Conservation (phyloP, 768 basidiomycete genomes). For the button mushroom (Agaricus bisporus) region DNA sequence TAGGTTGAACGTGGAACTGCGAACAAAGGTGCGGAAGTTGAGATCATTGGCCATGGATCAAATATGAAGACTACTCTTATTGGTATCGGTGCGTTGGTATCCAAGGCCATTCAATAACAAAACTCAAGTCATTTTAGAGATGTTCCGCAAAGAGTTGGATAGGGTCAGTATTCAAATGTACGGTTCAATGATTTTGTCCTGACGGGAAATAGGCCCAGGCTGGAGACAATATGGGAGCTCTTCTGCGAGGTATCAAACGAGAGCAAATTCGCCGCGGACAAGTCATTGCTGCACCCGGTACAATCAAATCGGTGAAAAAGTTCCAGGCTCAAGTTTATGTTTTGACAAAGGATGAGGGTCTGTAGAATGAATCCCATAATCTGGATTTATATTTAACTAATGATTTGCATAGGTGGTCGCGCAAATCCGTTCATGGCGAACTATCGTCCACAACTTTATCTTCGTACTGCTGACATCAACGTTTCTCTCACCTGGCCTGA, state of each 20-base stretch:
- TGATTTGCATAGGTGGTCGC: constrained; percentile 50
- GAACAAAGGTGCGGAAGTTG: constrained; percentile 88
- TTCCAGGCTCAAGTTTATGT: constrained; percentile 93
- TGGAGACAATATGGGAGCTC: constrained; percentile 98
- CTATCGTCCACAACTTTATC: constrained; percentile 93
- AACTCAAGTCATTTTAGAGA: constrained; percentile 49
- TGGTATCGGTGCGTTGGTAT: constrained; percentile 65
- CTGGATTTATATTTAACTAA: not conserved
- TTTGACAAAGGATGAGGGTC: constrained; percentile 17
- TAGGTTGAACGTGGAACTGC: constrained; percentile 91
- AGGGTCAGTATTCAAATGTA: constrained; percentile 42
- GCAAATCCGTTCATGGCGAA: constrained; percentile 90
- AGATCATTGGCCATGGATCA: constrained; percentile 82
- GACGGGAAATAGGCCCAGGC: constrained; percentile 68
- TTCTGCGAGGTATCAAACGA: constrained; percentile 95
- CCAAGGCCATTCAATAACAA: not conserved
- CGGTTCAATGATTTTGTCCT: not conserved
- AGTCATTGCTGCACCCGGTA: constrained; percentile 81
- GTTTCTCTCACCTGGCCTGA: constrained; percentile 80
- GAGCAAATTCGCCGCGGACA: constrained; percentile 94
- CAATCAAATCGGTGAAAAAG: constrained; percentile 91
- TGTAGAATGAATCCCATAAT: not conserved
- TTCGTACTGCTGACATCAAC: constrained; percentile 94
- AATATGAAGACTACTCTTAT: constrained; percentile 89
- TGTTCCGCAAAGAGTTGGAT: constrained; percentile 99